phyloP scores from a whole-genome alignment of 306 rosid genomes.

The Glycyrrhiza uralensis region DNA sequence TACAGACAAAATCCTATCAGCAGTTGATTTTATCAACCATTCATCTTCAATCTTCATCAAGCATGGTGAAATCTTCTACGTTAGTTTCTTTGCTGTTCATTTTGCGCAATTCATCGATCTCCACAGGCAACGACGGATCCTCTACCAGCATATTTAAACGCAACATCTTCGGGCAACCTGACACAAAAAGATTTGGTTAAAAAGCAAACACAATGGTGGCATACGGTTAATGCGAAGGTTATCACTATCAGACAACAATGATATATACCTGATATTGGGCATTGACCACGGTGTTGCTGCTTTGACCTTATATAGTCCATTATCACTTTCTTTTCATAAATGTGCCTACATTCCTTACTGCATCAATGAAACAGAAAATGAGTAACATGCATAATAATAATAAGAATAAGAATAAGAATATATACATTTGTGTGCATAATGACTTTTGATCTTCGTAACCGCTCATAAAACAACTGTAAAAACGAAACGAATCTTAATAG shows the following conservation, averaged over 20 bases:
- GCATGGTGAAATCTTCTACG: slow-evolving; percentile 69
- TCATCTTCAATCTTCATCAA: slow-evolving; percentile 56
- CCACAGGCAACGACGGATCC: slow-evolving; percentile 59
- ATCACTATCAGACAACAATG: not conserved
- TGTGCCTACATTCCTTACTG: slow-evolving; percentile 77
- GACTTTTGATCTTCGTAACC: not conserved
- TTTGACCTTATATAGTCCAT: slow-evolving; percentile 44
- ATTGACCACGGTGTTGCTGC: slow-evolving; percentile 29
- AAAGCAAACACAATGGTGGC: not conserved
- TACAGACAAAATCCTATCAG: slow-evolving; percentile 20
- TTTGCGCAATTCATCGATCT: slow-evolving; percentile 68
- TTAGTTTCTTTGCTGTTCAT: slow-evolving; percentile 37
- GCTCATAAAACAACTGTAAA: not conserved
- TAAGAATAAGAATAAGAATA: too few species aligned
- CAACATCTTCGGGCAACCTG: slow-evolving; percentile 76
- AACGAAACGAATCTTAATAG: not conserved
- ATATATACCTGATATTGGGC: slow-evolving; percentile 73
- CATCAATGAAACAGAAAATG: slow-evolving; percentile 29
- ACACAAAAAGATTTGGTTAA: slow-evolving; percentile 23
- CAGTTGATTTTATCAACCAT: slow-evolving; percentile 22
- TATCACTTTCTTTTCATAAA: slow-evolving; percentile 61
- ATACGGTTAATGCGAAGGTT: not conserved
- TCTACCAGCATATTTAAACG: slow-evolving; percentile 34
- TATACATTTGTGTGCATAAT: not conserved
- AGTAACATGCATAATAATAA: not conserved